Evolutionary conservation across 2,329 filamentous ascomycete species (phyloP).

Genomic region (Tolypocladium paradoxum): DNA sequence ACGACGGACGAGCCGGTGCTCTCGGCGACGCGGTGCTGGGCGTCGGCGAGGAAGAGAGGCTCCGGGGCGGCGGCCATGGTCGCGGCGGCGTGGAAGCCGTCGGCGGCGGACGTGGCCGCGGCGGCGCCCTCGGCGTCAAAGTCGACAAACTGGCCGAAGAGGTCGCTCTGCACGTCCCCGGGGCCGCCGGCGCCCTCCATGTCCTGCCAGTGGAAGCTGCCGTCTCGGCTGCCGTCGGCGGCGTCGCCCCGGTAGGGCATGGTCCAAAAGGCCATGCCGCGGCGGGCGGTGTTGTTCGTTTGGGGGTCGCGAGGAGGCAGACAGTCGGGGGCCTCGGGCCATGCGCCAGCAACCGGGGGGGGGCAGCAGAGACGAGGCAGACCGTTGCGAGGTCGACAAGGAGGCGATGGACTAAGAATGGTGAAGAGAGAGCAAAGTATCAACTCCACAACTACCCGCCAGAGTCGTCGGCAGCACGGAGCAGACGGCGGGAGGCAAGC

Average conservation of each 20-base stretch:
- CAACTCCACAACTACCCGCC: not conserved
- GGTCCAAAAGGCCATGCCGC: conserved; percentile 25
- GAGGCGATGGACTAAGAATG: not conserved
- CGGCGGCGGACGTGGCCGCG: conserved; percentile 8
- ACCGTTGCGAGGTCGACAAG: not conserved
- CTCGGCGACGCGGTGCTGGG: conserved; percentile 10
- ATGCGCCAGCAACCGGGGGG: not conserved
- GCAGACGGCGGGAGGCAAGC: not conserved
- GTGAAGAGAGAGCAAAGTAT: not conserved
- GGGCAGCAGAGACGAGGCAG: not conserved
- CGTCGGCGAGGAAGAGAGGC: conserved; percentile 14
- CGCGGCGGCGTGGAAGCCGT: conserved; percentile 9
- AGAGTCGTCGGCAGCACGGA: conserved; percentile 1
- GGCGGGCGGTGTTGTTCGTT: not conserved
- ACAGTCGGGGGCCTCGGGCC: not conserved
- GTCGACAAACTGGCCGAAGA: conserved; percentile 27
- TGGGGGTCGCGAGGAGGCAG: not conserved
- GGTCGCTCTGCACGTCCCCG: conserved; percentile 19
- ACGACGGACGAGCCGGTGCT: conserved; percentile 23
- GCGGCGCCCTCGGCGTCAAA: conserved; percentile 19
- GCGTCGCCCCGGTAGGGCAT: conserved; percentile 22
- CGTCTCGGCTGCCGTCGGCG: conserved; percentile 22
- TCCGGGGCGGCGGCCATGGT: conserved; percentile 15
- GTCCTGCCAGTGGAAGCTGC: conserved; percentile 24
- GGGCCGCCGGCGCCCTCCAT: conserved; percentile 16